Conservation (phyloP, 371 early-diverging fungal genomes). For the Nosema granulosis region DNA sequence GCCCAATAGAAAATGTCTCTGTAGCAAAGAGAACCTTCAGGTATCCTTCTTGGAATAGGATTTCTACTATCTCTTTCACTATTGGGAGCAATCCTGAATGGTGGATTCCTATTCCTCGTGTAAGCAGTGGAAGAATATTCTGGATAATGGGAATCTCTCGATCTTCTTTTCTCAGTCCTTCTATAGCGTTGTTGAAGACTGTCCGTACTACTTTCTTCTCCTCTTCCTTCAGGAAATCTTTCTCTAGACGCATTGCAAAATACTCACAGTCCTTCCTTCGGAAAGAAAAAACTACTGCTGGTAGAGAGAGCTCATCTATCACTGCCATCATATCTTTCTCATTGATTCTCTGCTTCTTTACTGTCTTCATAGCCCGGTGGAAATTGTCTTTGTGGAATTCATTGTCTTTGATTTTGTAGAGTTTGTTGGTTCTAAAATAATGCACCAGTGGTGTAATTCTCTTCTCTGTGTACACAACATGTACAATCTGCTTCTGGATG, state of each 20-base stretch:
- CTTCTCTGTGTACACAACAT: slow-evolving; percentile 97
- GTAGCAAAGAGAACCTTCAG: slow-evolving; percentile 98
- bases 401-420: slow-evolving; percentile 66
- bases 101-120: slow-evolving; percentile 96
- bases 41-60: slow-evolving; percentile 94
- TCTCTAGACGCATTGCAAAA: slow-evolving; percentile 80
- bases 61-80: slow-evolving; percentile 96
- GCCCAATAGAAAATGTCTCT: slow-evolving; percentile 98
- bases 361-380: slow-evolving; percentile 74
- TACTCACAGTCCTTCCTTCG: slow-evolving; percentile 89
- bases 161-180: slow-evolving; percentile 82
- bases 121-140: slow-evolving; percentile 81
- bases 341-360: slow-evolving; percentile 69
- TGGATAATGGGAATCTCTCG: slow-evolving; percentile 84
- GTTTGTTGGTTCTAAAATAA: slow-evolving; percentile 58
- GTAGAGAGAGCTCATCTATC: slow-evolving; percentile 66
- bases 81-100: slow-evolving; percentile 97
- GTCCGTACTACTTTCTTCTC: slow-evolving; percentile 80
- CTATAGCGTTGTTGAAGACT: slow-evolving; percentile 86
- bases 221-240: slow-evolving; percentile 80
- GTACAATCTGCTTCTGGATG: slow-evolving; percentile 88
- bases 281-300: slow-evolving; percentile 97
- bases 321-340: slow-evolving; percentile 66
- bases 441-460: slow-evolving; percentile 95
- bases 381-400: slow-evolving; percentile 87